Evolutionary conservation across 164 flowering plant genomes (phyloP).

Genomic region (Umbellularia californica): DNA sequence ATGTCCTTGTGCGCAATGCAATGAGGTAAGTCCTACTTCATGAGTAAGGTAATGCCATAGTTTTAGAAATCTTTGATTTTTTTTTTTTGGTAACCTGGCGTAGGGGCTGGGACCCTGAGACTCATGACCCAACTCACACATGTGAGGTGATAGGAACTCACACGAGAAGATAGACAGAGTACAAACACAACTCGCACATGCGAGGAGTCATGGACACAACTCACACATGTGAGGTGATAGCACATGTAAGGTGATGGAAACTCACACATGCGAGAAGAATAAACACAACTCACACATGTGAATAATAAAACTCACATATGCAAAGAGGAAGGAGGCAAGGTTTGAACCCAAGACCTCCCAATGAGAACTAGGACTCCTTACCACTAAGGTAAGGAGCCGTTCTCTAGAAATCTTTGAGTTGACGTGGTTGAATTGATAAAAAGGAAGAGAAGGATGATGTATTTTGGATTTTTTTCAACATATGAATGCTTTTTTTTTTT

Average conservation of each 20-base stretch:
- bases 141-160: background rate
- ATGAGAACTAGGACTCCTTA: background rate
- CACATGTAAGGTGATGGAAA: background rate
- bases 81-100: too few species aligned
- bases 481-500: too few species aligned
- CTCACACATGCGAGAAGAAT: too few species aligned
- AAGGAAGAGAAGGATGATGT: too few species aligned
- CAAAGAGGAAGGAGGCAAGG: background rate
- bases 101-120: too few species aligned
- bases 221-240: too few species aligned
- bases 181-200: background rate
- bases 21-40: background rate
- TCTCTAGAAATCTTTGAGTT: too few species aligned
- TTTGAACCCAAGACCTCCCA: background rate
- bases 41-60: background rate
- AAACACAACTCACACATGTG: too few species aligned
- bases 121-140: too few species aligned
- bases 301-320: background rate
- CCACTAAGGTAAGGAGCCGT: background rate
- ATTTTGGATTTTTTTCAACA: too few species aligned
- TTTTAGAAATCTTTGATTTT: too few species aligned
- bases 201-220: background rate
- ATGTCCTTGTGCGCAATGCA: background rate
- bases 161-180: background rate
- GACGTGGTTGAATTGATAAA: background rate